Evolutionary conservation across 2,329 filamentous ascomycete species (phyloP), one percentile per base, ranked within the genome.

Genomic region (Colletotrichum lindemuthianum): DNA sequence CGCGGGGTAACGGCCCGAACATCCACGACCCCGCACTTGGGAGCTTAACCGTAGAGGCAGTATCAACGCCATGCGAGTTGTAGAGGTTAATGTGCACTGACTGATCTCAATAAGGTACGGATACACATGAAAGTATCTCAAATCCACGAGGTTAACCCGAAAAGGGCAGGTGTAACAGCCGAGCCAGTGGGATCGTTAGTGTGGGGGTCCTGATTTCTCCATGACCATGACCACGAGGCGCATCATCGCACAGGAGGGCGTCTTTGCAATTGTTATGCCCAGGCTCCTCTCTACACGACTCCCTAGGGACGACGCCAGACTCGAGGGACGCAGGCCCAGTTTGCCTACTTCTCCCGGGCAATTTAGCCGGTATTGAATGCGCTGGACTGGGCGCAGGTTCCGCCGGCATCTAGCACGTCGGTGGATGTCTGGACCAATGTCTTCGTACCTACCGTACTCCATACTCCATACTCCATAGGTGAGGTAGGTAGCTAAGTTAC

Each of bases 1-100:
- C 40, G 63, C 63, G 63, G 63, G 58, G 63, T 65, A 61, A 24
- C 32, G 37, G 49, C 10, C 41, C 55, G 55, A 59, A 16, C 40
- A 49, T 50, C 43, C 57, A 47, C 45, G 16, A 33, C 39, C 24
- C 24, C 24, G 24, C 24, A 24, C 24, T 24, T 24, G 24, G 24
- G 24, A 24, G 4, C 24, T 24, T 24, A 24, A 3, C 24, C 24
- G 24, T 24, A 24, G 24, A 4, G 24, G 24, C 24, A 24, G 24
- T 24, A 24, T 24, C 24, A 24, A 24, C 24, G 24, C 24, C 24
- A 24, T 24, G 24, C 4, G 24, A 24, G 5, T 24, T 24, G 5
- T 24, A 24, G 24, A 24, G 24, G 24, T 24, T 24, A 24, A 24
- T 24, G n/a, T 24, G 24, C 24, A 24, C 24, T 24, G 24, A 24